Percentiles rank a stretch among this genome's conserved stretches.
These are phyloP conservation scores for Hansenula sp. DNA, from an alignment of 1,139 yeast species.

Conservation along the genomic window DNA sequence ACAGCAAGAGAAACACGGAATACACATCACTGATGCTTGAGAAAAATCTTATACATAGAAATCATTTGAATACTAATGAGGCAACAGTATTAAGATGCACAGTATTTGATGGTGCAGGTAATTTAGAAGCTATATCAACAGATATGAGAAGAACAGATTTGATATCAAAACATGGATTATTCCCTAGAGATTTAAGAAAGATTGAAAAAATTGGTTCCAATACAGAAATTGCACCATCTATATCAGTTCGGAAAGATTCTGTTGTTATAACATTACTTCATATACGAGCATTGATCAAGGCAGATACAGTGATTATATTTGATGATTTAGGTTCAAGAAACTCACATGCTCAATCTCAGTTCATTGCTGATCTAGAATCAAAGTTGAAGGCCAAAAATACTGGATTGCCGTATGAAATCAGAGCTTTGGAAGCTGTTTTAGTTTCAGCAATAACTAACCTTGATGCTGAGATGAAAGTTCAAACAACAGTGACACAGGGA, in stretches of 20 bases:
- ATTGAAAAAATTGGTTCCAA: slow-evolving; percentile 54
- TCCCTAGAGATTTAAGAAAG: slow-evolving; percentile 72
- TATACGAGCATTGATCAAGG: slow-evolving; percentile 65
- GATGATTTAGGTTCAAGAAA: slow-evolving; percentile 48
- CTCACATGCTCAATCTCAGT: slow-evolving; percentile 36
- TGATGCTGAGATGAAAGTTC: slow-evolving; percentile 80
- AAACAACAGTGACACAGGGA: slow-evolving; percentile 61
- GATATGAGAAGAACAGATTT: slow-evolving; percentile 55
- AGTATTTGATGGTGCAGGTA: slow-evolving; percentile 53
- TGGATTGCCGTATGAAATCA: slow-evolving; percentile 60
- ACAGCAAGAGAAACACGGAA: slow-evolving; percentile 4
- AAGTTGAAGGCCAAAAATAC: slow-evolving; percentile 31
- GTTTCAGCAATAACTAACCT: slow-evolving; percentile 78
- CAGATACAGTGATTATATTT: slow-evolving; percentile 62
- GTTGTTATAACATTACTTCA: slow-evolving; percentile 62
- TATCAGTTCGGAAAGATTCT: slow-evolving; percentile 57
- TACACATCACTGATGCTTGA: slow-evolving; percentile 29
- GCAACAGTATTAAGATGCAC: slow-evolving; percentile 44
- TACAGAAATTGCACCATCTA: slow-evolving; percentile 66
- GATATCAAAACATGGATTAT: slow-evolving; percentile 43
- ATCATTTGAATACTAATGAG: slow-evolving; percentile 27
- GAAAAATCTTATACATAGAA: slow-evolving; percentile 31
- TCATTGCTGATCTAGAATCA: slow-evolving; percentile 45
- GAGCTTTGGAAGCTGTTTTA: slow-evolving; percentile 85
- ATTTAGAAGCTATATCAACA: slow-evolving; percentile 50